Percentiles rank a stretch among this genome's conserved stretches.
Evolutionary conservation across 148 eudicot genomes (phyloP).

Genomic region (Agrostemma githago): DNA sequence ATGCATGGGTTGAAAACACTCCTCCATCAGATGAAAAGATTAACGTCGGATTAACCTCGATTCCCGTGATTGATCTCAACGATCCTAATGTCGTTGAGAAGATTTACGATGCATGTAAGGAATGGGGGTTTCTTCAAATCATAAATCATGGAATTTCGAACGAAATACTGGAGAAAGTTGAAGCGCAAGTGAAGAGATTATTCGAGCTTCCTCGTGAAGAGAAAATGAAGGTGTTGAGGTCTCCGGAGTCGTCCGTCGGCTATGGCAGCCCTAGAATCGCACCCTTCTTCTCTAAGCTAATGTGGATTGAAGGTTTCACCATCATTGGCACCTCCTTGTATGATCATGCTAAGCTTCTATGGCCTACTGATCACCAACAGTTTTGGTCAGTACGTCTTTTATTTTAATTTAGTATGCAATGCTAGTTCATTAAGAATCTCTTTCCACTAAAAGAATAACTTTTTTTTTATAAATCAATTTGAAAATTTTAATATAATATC

Average conservation of each 20-base stretch:
- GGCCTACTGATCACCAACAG: constrained; percentile 48
- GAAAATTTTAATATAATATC: no score
- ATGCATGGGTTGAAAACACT: constrained; percentile 30
- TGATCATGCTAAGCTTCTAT: constrained; percentile 52
- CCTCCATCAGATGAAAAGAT: not conserved
- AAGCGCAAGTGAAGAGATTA: constrained; percentile 31
- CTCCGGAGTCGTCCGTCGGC: constrained; percentile 42
- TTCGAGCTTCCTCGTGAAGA: constrained; percentile 43
- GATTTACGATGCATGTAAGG: constrained; percentile 40
- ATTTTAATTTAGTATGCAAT: no score
- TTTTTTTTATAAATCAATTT: no score
- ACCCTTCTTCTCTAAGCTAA: constrained; percentile 44
- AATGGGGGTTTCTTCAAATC: constrained; percentile 58
- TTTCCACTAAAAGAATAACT: no score
- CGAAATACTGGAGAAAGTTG: constrained; percentile 31
- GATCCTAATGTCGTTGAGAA: constrained; percentile 32
- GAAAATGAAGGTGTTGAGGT: constrained; percentile 45
- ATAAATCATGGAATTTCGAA: constrained; percentile 47
- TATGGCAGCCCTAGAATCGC: constrained; percentile 52
- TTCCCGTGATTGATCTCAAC: constrained; percentile 41
- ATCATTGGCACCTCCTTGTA: constrained; percentile 41
- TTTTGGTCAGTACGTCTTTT: constrained; percentile 49
- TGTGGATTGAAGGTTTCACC: constrained; percentile 81
- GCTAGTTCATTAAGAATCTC: no score
- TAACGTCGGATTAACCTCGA: not conserved